phyloP scores from a whole-genome alignment of 352 stramenopile species.

The Aphanomyces stellatus region DNA sequence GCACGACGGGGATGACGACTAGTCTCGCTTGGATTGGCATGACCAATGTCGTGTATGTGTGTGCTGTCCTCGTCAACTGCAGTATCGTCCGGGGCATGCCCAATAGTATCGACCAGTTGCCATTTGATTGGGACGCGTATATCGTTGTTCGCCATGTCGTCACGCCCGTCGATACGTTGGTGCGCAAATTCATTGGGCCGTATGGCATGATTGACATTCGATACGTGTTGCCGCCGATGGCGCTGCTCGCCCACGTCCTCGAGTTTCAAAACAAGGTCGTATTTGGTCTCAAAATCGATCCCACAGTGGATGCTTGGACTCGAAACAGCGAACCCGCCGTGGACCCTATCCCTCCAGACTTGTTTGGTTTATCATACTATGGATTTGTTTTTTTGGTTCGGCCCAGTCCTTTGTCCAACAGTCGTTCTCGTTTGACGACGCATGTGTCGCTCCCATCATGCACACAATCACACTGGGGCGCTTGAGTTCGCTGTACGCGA shows the following conservation, averaged over 20 bases:
- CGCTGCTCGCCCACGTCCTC: background rate
- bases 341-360: background rate
- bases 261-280: background rate
- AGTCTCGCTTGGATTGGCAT: background rate
- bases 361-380: background rate
- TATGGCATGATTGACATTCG: background rate
- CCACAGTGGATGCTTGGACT: background rate
- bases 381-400: background rate
- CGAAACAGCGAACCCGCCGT: background rate
- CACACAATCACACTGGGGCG: too few species aligned
- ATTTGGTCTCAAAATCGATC: background rate
- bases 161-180: background rate
- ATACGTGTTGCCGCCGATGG: background rate
- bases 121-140: background rate
- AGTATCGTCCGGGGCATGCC: background rate
- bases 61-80: background rate
- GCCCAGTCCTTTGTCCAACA: conserved; percentile 2
- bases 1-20: background rate
- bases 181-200: background rate
- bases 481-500: too few species aligned
- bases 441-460: too few species aligned
- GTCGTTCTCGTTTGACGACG: conserved; percentile 5
- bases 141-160: background rate
- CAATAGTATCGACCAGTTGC: background rate
- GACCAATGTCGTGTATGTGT: background rate